Evolutionary conservation across 2,329 filamentous ascomycete species (phyloP).

Genomic region (Trichoderma breve): DNA sequence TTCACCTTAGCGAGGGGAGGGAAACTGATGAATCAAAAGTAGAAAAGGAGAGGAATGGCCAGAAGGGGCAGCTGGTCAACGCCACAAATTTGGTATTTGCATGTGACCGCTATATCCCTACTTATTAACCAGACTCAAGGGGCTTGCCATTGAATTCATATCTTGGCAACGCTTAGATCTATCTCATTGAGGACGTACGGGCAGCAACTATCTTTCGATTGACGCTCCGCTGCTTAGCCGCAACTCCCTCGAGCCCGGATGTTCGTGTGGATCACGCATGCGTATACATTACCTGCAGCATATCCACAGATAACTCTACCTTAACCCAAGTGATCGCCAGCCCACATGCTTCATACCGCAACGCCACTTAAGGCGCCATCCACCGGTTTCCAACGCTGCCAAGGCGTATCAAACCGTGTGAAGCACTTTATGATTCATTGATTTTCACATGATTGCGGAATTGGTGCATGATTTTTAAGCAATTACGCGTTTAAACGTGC

Average conservation of each 20-base stretch:
- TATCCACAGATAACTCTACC: neutral
- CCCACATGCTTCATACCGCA: conserved; percentile 1
- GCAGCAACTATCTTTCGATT: neutral
- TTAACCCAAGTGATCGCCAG: conserved; percentile 2
- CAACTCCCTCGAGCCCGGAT: neutral
- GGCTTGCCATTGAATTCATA: neutral
- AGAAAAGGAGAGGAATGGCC: neutral
- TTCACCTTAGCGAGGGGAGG: neutral
- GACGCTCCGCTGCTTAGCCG: neutral
- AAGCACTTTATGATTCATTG: conserved; percentile 11
- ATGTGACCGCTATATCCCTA: neutral
- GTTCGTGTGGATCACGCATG: neutral
- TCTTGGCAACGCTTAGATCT: neutral
- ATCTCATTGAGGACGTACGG: neutral
- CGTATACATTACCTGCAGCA: neutral
- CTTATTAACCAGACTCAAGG: neutral
- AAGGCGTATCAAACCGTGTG: neutral
- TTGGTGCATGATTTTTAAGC: neutral
- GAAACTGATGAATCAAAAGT: neutral
- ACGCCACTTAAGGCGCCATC: conserved; percentile 6
- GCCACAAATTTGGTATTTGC: neutral
- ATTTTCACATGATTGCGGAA: neutral
- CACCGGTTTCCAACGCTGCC: neutral
- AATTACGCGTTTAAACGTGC: neutral
- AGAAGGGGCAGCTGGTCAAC: neutral